Evolutionary conservation across 192 early-diverging fungal genomes (phyloP), one percentile per base, ranked within the genome.

Genomic region (Gaertneriomyces sp.): DNA sequence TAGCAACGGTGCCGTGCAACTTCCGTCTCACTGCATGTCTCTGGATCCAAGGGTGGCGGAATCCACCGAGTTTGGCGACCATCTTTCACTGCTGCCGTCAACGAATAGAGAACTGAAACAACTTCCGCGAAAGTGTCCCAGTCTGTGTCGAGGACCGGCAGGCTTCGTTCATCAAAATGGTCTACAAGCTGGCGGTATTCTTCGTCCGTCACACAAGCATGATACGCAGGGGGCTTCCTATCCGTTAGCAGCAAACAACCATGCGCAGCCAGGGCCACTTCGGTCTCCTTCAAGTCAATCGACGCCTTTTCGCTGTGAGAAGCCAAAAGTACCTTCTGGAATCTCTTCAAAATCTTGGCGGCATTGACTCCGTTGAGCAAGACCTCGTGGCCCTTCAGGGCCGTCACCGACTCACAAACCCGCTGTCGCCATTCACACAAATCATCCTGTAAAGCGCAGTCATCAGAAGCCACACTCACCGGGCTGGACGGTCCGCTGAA

Each of bases 341-440:
- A 47, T n/a, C n/a, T 47, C n/a, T 47, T 47, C 46, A 47, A 47
- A n/a, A 47, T 47, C 46, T 47, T n/a, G 46, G 46, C 46, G 46
- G 46, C 46, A 47, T 47, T 47, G n/a, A 47, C 46, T n/a, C 46
- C 46, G n/a, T 47, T 47, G 46, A 47, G 9, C 9, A 47, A n/a
- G n/a, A 47, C 46, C 46, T 47, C 46, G 9, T 47, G n/a, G 9
- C n/a, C 46, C n/a, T n/a, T n/a, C n/a, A n/a, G n/a, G n/a, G n/a
- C n/a, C n/a, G n/a, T n/a, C n/a, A n/a, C n/a, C n/a, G n/a, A n/a
- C n/a, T n/a, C n/a, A n/a, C n/a, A n/a, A n/a, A n/a, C n/a, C n/a
- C n/a, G n/a, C n/a, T n/a, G n/a, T n/a, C n/a, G n/a, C n/a, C n/a
- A n/a, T n/a, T n/a, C n/a, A n/a, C n/a, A n/a, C n/a, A n/a, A n/a